Evolutionary conservation across 2,329 filamentous ascomycete species (phyloP), one percentile per base, ranked within the genome.

Genomic region (Xylariales sp.): DNA sequence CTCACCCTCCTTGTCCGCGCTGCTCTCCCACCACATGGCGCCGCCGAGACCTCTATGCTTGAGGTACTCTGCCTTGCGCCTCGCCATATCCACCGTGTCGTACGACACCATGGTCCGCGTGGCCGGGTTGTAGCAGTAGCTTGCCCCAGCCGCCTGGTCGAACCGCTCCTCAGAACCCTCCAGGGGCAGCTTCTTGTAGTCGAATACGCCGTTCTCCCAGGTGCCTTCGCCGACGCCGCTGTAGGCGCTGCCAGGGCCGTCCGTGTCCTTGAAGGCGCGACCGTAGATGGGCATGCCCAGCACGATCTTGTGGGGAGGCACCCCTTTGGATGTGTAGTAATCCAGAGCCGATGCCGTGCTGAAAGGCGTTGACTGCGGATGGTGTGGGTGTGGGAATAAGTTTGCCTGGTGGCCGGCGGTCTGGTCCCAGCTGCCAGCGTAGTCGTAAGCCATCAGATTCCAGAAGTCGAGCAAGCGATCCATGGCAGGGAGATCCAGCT

Each of bases 21-120:
- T 91, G 51, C 80, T 87, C 66, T 96, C 90, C 89, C 89, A 95
- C 88, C 88, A 97, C 90, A 97, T 96, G n/a, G 76, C 88, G 14
- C 91, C 91, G 2, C 89, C 90, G 0, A 96, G 72, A 0, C 77
- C 70, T 30, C 73, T 66, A 15, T 75, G 59, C 54, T 70, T 75
- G 54, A 96, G 77, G 57, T 81, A 95, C 10, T 76, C 65, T 2
- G 81, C 80, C 69, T 96, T 97, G 47, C 65, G 57, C 47, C 69
- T 67, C 4, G 81, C 83, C 59, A 89, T 78, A 4, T 69, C 63
- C 1, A 80, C 74, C 2, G 79, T 91, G 56, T 89, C 85, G 56
- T 95, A 97, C 29, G 76, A 84, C 37, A 97, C 75, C 69, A 97
- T 76, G 40, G 76, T 80, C 42, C 73, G 72, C 20, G 70, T 70